Evolutionary conservation across 345 rosid genomes (phyloP), one percentile per base, ranked within the genome.

Genomic region (Kernera saxatilis): DNA sequence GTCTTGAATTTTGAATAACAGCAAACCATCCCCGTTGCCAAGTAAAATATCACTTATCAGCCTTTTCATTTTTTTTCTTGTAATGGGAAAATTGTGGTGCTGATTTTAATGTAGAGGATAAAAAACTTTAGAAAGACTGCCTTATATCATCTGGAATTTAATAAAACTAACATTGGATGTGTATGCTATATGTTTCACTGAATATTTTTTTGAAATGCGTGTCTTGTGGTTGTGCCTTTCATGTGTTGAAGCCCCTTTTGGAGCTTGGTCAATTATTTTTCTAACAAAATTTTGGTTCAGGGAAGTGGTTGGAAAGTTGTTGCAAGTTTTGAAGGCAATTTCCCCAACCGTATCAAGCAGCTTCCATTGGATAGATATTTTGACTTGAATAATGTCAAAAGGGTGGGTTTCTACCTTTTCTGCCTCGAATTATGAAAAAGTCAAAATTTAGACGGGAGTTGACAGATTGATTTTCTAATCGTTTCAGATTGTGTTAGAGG

Each of bases 281-380:
- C 36, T 66, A 36, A 74, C 60, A 50, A 45, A 45, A 14, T 4
- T 46, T 49, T 48, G 35, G 54, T 82, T 74, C 83, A 93, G 98
- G 98, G 98, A 75, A 86, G 83, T 81, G 98, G 98, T 60, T 93
- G 96, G 97, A 93, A 90, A 78, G 82, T 93, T 80, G 98, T 93
- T 78, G 89, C 92, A 25, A 87, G 97, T 79, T 90, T 93, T 77
- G 98, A 93, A 82, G 98, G 97, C 17, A 88, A 72, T 77, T 90
- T 93, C 67, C 98, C 98, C 46, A 88, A 81, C 74, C 82, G 93
- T 72, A 88, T 93, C 74, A 93, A 93, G 86, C 88, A 90, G 77
- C 93, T 93, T 8, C 98, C 98, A 36, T 71, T 93, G 71, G 98
- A 93, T 64, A 90, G 88, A 75, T 90, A 93, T 84, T 93, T 93